A percentile compares a stretch with the other conserved stretches of the same genome.
Conservation (phyloP, 768 basidiomycete species). For the Phaeotremella skinneri region DNA sequence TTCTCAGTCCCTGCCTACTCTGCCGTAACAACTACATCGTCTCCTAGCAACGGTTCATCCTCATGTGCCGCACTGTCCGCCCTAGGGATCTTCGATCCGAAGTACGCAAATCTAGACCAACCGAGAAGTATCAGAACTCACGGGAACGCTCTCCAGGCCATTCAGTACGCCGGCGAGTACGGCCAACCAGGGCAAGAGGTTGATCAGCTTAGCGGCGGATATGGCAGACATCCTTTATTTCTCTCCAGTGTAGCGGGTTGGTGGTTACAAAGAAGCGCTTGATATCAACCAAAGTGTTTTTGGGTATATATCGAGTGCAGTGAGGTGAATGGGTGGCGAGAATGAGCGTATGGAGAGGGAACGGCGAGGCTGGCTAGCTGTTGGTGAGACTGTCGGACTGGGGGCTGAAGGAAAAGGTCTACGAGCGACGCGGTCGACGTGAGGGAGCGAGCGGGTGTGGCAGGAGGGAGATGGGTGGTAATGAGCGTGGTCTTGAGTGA, state of each 20-base stretch:
- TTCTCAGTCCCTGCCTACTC: background rate
- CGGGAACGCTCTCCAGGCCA: slow-evolving; percentile 31
- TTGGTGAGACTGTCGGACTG: background rate
- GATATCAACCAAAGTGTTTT: background rate
- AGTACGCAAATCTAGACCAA: background rate
- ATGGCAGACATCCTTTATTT: slow-evolving; percentile 2
- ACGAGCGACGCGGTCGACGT: background rate
- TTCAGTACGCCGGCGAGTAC: slow-evolving; percentile 31
- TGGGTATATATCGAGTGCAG: background rate
- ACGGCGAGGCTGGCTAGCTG: background rate
- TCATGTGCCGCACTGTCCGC: background rate
- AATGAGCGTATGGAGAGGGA: background rate
- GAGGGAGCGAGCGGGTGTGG: background rate
- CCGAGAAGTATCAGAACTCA: slow-evolving; percentile 17
- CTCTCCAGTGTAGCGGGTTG: background rate
- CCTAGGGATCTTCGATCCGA: background rate
- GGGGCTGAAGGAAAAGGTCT: too few relatives aligned
- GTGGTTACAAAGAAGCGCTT: background rate
- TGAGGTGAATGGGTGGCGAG: background rate
- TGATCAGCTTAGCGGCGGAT: slow-evolving; percentile 15
- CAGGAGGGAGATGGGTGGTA: background rate
- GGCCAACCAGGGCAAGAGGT: slow-evolving; percentile 39
- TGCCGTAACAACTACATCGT: background rate
- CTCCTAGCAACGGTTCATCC: background rate
- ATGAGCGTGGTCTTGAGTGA: background rate